Base-by-base conservation (phyloP, 345 rosid species). In the Populus alba region DNA sequence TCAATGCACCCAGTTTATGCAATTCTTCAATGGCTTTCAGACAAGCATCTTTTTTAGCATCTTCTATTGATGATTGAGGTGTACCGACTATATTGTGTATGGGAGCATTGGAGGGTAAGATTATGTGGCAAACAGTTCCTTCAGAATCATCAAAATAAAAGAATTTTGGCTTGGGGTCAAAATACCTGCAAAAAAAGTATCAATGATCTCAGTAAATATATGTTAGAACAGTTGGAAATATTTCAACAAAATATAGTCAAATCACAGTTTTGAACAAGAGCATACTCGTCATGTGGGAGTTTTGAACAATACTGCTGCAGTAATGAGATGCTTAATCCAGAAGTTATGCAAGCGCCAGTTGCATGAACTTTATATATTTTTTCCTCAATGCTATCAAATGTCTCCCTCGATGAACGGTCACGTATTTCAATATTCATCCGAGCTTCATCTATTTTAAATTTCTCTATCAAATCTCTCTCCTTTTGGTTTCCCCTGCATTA, bases 221-320 rank as follows among this genome's bases (percentile, higher is more conserved):
- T 49, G 39, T 33, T 31, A 37, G 51, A 71, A 79, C 37, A 27
- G 5, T 23, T 11, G 15, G 11, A 82, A 13, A 13, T 6, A 45
- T 63, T 4, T 68, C 45, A 31, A 73, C 31, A 66, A 49, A 39
- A 31, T 61, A 23, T 38, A 49, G 37, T 66, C 65, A 23, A 82
- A 77, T 33, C 29, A 75, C 75, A 80, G 71, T 74, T 13, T 74
- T 72, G 68, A 78, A 71, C 23, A 75, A 68, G 78, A 71, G 51
- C 93, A 83, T 91, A 95, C 99, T 92, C 98, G 75, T 95, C 99
- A 80, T 87, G 99, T 18, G 96, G 95, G 63, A 95, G 95, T 86
- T 88, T 91, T 39, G 98, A 87, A 87, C 99, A 95, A 83, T 92
- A 95, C 41, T 81, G 92, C 77, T 92, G 88, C 69, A 95, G 88